These are phyloP conservation scores for Pisolithus sp. DNA, from an alignment of 768 basidiomycete genomes.

Conservation along the genomic window DNA sequence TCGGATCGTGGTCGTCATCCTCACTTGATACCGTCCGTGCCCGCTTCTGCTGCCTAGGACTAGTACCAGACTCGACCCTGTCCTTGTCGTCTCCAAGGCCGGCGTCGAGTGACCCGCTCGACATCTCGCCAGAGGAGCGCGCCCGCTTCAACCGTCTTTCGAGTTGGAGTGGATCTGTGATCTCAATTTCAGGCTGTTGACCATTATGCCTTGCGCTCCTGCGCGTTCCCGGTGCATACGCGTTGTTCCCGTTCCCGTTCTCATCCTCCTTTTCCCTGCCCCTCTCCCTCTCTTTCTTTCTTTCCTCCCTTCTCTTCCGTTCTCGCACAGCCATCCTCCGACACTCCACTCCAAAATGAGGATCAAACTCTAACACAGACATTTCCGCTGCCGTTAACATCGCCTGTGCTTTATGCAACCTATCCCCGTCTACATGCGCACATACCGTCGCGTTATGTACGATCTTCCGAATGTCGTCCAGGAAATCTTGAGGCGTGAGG, in stretches of 20 bases:
- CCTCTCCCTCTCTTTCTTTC: constrained; percentile 45
- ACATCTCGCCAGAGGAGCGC: constrained; percentile 51
- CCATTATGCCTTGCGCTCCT: constrained; percentile 73
- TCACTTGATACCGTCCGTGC: constrained; percentile 39
- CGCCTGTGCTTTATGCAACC: constrained; percentile 75
- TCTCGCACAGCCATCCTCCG: constrained; percentile 80
- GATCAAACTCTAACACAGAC: constrained; percentile 81
- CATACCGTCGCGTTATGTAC: constrained; percentile 65
- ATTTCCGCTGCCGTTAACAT: constrained; percentile 86
- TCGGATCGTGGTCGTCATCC: constrained; percentile 44
- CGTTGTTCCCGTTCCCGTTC: constrained; percentile 16
- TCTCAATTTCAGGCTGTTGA: constrained; percentile 58
- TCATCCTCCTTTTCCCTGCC: constrained; percentile 31
- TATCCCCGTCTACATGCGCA: constrained; percentile 59
- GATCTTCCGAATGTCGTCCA: constrained; percentile 76
- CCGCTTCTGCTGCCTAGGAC: constrained; percentile 47
- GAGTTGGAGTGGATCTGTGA: constrained; percentile 69
- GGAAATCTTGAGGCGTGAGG: constrained; percentile 81
- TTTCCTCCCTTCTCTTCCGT: constrained; percentile 56
- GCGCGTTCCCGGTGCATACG: constrained; percentile 47
- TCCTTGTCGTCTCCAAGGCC: constrained; percentile 31
- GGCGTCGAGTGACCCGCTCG: constrained; percentile 40
- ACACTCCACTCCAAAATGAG: constrained; percentile 73
- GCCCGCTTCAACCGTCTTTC: constrained; percentile 73
- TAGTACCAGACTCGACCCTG: constrained; percentile 35